phyloP scores from a whole-genome alignment of 192 early-diverging fungal species.

The Coemansia sp. region DNA sequence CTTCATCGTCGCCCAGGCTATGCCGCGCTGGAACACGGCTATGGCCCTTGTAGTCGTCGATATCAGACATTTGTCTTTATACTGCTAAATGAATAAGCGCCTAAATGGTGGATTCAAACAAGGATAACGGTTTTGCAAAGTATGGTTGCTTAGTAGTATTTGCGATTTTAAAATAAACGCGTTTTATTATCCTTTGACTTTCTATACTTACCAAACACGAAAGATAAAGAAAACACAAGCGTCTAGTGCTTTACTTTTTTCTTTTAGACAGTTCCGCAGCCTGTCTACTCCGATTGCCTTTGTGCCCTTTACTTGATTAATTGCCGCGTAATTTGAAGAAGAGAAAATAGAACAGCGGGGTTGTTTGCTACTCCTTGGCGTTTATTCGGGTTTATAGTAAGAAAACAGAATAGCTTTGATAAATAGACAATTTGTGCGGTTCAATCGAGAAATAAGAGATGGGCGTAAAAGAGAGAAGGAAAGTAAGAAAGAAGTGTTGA shows the following conservation, averaged over 20 bases:
- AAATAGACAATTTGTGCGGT: neutral
- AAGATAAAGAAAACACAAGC: neutral
- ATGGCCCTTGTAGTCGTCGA: conserved; percentile 20
- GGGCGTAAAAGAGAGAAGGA: neutral
- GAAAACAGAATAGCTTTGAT: neutral
- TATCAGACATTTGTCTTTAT: conserved; percentile 38
- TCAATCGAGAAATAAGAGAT: neutral
- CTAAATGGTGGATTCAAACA: too few relatives aligned
- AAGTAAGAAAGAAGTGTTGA: neutral
- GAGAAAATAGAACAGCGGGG: neutral
- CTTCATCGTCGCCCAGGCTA: conserved; percentile 50
- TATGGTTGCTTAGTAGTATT: neutral
- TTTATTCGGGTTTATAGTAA: neutral
- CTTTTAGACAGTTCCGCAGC: neutral
- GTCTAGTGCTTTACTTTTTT: neutral
- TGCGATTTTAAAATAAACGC: neutral
- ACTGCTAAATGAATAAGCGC: neutral
- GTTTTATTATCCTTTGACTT: neutral
- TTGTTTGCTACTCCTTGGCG: neutral
- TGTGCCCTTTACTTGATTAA: neutral
- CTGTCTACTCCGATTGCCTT: neutral
- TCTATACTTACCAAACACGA: neutral
- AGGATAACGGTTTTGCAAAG: too few relatives aligned
- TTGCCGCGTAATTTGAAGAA: neutral
- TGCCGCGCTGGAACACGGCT: conserved; percentile 52